A percentile compares a stretch with the other conserved stretches of the same genome.
Conservation (phyloP, 2,329 filamentous ascomycete species). For the Teratosphaeria epicoccoides region DNA sequence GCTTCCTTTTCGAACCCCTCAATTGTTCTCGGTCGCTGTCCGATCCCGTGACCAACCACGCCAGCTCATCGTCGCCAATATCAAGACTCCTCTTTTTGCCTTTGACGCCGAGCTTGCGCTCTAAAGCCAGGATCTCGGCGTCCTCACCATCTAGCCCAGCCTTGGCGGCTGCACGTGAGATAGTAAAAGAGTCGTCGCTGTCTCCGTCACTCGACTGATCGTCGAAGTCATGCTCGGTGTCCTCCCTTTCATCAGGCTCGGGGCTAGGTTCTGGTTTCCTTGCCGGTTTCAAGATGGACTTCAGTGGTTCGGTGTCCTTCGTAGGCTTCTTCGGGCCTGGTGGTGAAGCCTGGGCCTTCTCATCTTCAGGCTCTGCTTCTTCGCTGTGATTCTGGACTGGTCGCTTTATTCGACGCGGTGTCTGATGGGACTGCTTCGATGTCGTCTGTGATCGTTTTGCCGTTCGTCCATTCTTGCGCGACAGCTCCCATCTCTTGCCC, state of each 20-base stretch:
- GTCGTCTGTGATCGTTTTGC: slow-evolving; percentile 54
- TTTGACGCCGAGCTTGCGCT: slow-evolving; percentile 77
- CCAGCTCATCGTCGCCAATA: slow-evolving; percentile 74
- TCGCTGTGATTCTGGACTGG: slow-evolving; percentile 14
- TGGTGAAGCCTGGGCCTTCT: slow-evolving; percentile 22
- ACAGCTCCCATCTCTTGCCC: slow-evolving; percentile 10
- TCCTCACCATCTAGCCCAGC: slow-evolving; percentile 67
- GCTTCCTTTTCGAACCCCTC: slow-evolving; percentile 44
- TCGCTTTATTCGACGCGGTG: slow-evolving; percentile 1
- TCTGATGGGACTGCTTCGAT: slow-evolving; percentile 23
- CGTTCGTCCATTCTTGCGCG: slow-evolving; percentile 45
- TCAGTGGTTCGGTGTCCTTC: slow-evolving; percentile 22
- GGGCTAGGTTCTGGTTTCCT: slow-evolving; percentile 6
- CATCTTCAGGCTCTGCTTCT: slow-evolving; percentile 20
- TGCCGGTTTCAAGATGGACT: slow-evolving; percentile 28
- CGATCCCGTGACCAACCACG: slow-evolving; percentile 63
- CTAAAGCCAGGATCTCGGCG: slow-evolving; percentile 74
- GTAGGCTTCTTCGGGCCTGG: slow-evolving; percentile 4
- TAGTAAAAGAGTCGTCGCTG: slow-evolving; percentile 8
- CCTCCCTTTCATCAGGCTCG: slow-evolving; percentile 6
- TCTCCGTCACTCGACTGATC: slow-evolving; percentile 5
- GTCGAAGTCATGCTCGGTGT: slow-evolving; percentile 9
- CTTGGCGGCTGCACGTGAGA: slow-evolving; percentile 15
- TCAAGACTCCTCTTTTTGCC: slow-evolving; percentile 61
- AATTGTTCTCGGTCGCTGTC: slow-evolving; percentile 36